Evolutionary conservation across 306 rosid species (phyloP).

Genomic region (Gillenia trifoliata): DNA sequence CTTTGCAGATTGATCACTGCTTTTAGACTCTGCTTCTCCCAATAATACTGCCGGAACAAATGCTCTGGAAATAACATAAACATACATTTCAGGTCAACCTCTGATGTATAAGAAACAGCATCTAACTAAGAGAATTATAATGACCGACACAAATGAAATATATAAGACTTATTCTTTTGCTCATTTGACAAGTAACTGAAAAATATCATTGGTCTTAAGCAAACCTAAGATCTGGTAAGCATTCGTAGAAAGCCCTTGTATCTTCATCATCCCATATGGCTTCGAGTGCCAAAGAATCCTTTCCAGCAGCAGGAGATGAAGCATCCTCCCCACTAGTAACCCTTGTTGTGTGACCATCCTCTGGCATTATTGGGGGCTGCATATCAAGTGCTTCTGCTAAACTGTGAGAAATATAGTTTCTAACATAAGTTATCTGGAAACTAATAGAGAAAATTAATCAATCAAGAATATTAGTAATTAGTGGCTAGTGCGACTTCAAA

Average conservation of each 20-base stretch:
- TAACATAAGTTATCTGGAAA: conserved; percentile 6
- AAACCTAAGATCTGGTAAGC: conserved; percentile 98
- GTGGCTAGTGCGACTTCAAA: neutral
- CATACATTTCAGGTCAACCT: conserved; percentile 10
- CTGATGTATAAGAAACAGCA: neutral
- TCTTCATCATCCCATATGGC: conserved; percentile 99
- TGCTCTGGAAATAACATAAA: conserved; percentile 51
- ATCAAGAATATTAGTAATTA: neutral
- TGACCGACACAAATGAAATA: neutral
- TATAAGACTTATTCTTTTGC: neutral
- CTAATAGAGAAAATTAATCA: neutral
- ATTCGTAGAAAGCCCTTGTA: conserved; percentile 86
- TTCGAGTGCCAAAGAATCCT: conserved; percentile 78
- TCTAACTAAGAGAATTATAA: neutral
- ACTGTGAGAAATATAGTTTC: conserved; percentile 39
- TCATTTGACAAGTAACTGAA: neutral
- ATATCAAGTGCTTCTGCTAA: conserved; percentile 97
- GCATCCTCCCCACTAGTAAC: conserved; percentile 88
- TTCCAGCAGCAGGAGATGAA: conserved; percentile 71
- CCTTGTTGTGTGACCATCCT: conserved; percentile 97
- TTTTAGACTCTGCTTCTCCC: conserved; percentile 81
- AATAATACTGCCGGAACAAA: conserved; percentile 97
- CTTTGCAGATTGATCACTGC: conserved; percentile 74
- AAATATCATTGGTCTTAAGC: conserved; percentile 23
- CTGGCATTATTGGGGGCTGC: conserved; percentile 99